Percentiles rank a stretch among this genome's conserved stretches.
Evolutionary conservation across 2,329 filamentous ascomycete genomes (phyloP).

Genomic region (Amesomyces nigricolor): DNA sequence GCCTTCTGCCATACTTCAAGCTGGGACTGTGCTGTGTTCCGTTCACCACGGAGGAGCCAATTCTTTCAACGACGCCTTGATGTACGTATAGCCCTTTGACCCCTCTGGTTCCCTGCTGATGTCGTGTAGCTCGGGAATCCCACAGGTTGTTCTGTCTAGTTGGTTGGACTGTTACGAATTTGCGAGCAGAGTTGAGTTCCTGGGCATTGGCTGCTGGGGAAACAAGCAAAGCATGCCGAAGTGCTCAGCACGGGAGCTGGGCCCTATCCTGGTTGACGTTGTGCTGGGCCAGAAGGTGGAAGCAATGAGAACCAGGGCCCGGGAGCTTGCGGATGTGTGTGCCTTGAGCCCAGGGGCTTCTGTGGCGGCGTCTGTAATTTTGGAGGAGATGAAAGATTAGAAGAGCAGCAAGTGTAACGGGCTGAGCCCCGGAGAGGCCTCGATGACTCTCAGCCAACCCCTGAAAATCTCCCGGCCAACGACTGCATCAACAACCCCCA

Average conservation of each 20-base stretch:
- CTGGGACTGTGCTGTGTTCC: conserved; percentile 35
- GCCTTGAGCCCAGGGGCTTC: neutral
- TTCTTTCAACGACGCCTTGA: conserved; percentile 36
- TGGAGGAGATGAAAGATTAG: neutral
- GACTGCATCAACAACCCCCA: too few relatives aligned
- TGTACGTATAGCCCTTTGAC: conserved; percentile 25
- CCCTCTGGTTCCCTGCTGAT: neutral
- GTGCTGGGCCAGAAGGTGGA: conserved; percentile 10
- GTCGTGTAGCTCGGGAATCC: conserved; percentile 36
- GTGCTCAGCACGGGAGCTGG: conserved; percentile 20
- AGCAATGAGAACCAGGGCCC: conserved; percentile 10
- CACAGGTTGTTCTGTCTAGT: conserved; percentile 40
- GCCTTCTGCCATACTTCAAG: conserved; percentile 34
- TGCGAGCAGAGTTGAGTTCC: conserved; percentile 38
- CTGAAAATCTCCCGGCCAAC: too few relatives aligned
- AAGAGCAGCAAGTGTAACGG: neutral
- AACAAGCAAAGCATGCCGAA: conserved; percentile 21
- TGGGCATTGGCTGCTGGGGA: conserved; percentile 37
- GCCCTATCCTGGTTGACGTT: conserved; percentile 15
- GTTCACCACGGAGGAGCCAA: conserved; percentile 45
- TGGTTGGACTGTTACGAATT: conserved; percentile 46
- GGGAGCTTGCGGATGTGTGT: conserved; percentile 13
- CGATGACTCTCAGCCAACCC: too few relatives aligned
- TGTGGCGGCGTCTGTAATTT: conserved; percentile 7
- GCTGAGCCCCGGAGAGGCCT: too few relatives aligned